These are phyloP conservation scores for Reutealis trisperma DNA, from an alignment of 345 rosid species.

Conservation along the genomic window DNA sequence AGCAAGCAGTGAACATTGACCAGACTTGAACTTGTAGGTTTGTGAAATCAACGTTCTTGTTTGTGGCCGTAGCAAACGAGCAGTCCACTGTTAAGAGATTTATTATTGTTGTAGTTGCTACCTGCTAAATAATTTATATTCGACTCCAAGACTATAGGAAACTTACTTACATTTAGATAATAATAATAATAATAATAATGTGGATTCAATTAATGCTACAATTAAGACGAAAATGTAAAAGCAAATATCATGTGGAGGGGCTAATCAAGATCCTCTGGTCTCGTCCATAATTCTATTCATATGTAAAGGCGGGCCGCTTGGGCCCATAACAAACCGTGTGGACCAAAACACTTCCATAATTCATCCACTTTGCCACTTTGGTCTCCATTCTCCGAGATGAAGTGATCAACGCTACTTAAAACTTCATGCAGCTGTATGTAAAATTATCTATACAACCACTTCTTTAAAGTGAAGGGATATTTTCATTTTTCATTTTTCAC, in stretches of 20 bases:
- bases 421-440: too few species aligned
- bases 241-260: background rate
- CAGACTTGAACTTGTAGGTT: background rate
- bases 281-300: constrained; percentile 1
- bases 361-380: constrained; percentile 1
- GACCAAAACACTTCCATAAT: constrained; percentile 28
- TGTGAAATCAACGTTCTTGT: background rate
- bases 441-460: too few species aligned
- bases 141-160: constrained; percentile 13
- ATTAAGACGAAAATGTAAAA: background rate
- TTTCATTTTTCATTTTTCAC: too few species aligned
- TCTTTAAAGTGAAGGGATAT: too few species aligned
- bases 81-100: background rate
- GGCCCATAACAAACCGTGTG: constrained; percentile 39
- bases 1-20: background rate
- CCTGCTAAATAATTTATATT: background rate
- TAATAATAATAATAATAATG: background rate
- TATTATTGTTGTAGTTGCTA: background rate
- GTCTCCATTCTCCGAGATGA: background rate
- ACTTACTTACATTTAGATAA: background rate
- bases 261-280: background rate
- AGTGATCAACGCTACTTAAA: too few species aligned
- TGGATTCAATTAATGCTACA: background rate
- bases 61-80: background rate
- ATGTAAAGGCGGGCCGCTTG: constrained; percentile 24